A percentile compares a stretch with the other conserved stretches of the same genome.
These are phyloP conservation scores for Zopfia rhizophila DNA, from an alignment of 2,329 filamentous ascomycete genomes.

Conservation along the genomic window DNA sequence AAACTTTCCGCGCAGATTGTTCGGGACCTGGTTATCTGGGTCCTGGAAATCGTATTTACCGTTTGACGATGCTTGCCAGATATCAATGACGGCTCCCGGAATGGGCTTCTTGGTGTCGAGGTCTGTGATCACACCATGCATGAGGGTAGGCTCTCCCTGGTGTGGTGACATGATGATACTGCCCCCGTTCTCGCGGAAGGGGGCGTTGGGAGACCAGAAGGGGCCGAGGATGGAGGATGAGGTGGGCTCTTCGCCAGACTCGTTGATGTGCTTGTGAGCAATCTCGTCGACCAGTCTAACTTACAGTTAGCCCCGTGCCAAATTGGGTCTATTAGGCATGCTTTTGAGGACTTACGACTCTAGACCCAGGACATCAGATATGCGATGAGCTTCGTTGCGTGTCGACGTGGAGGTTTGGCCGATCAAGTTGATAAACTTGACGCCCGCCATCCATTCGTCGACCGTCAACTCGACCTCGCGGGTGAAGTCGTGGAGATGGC, in stretches of 20 bases:
- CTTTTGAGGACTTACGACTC: conserved; percentile 68
- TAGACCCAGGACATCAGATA: conserved; percentile 78
- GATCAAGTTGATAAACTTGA: conserved; percentile 78
- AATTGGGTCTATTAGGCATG: conserved; percentile 3
- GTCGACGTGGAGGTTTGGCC: conserved; percentile 74
- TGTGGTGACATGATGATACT: conserved; percentile 73
- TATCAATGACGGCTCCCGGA: conserved; percentile 75
- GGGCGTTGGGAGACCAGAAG: conserved; percentile 80
- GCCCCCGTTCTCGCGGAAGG: conserved; percentile 74
- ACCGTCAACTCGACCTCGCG: conserved; percentile 80
- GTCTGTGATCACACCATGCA: conserved; percentile 76
- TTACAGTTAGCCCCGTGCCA: background rate
- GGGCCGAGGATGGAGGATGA: conserved; percentile 80
- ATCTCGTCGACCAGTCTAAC: conserved; percentile 72
- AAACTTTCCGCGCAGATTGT: conserved; percentile 83
- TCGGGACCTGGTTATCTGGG: conserved; percentile 73
- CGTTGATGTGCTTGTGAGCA: conserved; percentile 70
- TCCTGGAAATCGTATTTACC: conserved; percentile 82
- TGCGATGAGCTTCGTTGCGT: conserved; percentile 78
- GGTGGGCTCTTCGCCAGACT: conserved; percentile 71
- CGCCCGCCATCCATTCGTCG: conserved; percentile 80
- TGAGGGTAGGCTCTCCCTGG: conserved; percentile 69
- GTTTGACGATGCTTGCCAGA: conserved; percentile 81
- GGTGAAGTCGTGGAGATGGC: conserved; percentile 80
- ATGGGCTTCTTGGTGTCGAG: conserved; percentile 74